A percentile compares a stretch with the other conserved stretches of the same genome.
These are phyloP conservation scores for Tulasnella sp. DNA, from an alignment of 768 basidiomycete genomes.

Conservation along the genomic window DNA sequence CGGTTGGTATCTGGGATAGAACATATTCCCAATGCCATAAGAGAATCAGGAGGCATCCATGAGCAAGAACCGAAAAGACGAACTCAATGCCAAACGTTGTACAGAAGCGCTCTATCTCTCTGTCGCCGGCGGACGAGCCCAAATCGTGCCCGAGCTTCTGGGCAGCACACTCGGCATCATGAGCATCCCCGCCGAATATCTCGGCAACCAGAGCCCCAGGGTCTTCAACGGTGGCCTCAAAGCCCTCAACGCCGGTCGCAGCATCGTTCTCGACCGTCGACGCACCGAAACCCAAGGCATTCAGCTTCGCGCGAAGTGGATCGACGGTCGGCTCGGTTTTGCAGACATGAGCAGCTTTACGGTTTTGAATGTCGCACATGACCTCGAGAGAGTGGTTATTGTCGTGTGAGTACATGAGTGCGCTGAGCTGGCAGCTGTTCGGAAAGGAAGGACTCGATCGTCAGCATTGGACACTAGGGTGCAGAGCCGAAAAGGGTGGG, in stretches of 20 bases:
- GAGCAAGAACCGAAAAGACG: not conserved
- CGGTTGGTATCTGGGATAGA: slow-evolving; percentile 16
- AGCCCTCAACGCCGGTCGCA: not conserved
- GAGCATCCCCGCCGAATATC: not conserved
- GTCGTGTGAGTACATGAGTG: slow-evolving; percentile 19
- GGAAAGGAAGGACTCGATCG: not conserved
- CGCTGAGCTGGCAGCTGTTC: slow-evolving; percentile 18
- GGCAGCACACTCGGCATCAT: not conserved
- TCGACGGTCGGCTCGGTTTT: not conserved
- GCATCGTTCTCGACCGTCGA: too few species aligned
- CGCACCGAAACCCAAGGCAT: not conserved
- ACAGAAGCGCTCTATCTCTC: not conserved
- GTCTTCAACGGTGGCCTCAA: not conserved
- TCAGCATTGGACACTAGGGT: not conserved
- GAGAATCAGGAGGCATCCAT: not conserved
- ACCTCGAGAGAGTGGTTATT: slow-evolving; percentile 2
- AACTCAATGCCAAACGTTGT: slow-evolving; percentile 13
- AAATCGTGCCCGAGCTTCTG: not conserved
- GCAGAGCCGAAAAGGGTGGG: not conserved
- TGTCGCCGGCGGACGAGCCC: not conserved
- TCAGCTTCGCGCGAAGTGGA: not conserved
- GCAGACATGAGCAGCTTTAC: not conserved
- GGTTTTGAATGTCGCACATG: not conserved
- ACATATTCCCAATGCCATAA: too few species aligned
- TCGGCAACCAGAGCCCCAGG: not conserved